phyloP scores from a whole-genome alignment of 2,329 filamentous ascomycete species.

The Camillea tinctor region DNA sequence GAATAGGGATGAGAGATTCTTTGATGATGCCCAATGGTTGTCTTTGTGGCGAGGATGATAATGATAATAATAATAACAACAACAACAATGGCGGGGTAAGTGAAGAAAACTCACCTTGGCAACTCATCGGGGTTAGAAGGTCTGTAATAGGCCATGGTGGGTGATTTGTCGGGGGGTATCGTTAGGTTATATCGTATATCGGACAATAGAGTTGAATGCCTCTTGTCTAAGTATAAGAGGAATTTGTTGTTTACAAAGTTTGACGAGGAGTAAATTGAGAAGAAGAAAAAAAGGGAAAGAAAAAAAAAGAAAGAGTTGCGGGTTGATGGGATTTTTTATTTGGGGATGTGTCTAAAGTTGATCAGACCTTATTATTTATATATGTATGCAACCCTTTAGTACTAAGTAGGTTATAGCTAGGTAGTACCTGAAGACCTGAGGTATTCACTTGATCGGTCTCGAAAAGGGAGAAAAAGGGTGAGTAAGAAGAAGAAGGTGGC shows the following conservation, averaged over 20 bases:
- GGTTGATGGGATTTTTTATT: neutral
- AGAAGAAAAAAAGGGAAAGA: neutral
- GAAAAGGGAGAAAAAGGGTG: no score
- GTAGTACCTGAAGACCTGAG: no score
- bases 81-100: constrained; percentile 28
- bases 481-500: neutral
- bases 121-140: constrained; percentile 93
- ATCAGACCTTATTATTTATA: no score
- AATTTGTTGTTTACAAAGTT: no score
- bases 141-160: constrained; percentile 87
- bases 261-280: neutral
- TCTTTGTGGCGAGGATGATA: neutral
- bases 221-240: no score
- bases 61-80: constrained; percentile 16
- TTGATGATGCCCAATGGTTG: neutral
- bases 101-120: constrained; percentile 67
- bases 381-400: no score
- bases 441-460: no score
- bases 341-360: no score
- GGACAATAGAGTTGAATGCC: no score
- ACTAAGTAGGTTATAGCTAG: no score
- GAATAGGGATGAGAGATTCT: no score
- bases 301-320: neutral
- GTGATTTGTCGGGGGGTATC: neutral
- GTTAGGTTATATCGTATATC: no score